Evolutionary conservation across 306 rosid genomes (phyloP), one percentile per base, ranked within the genome.

Genomic region (Prunus davidiana): DNA sequence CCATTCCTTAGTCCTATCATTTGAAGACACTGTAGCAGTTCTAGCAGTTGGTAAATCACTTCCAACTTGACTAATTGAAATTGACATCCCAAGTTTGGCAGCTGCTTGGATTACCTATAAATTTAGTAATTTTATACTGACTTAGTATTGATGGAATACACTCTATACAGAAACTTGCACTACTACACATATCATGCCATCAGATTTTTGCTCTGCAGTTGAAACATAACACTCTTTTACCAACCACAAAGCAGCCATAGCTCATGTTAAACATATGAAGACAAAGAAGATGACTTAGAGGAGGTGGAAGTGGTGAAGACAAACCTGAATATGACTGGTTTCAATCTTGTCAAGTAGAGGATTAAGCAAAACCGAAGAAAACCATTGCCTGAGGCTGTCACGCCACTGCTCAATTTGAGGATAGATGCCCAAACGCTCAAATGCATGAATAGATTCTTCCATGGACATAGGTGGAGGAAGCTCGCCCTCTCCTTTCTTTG

Each of bases 331-430:
- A 82, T 95, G 96, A 82, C 96, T 95, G 64, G 85, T 95, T 76
- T 95, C 92, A 8, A 89, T 88, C 92, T 95, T 92, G 79, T 78
- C 76, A 67, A 89, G 81, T 72, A 95, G 87, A 55, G 97, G 96
- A 77, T 85, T 89, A 54, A 95, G 92, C 90, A 95, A 71, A 76
- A 87, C 86, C 0, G 88, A 84, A 78, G 97, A 92, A 80, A 95
- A 88, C 98, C 96, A 92, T 71, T 92, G 97, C 83, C 97, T 90
- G 64, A 95, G 96, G 77, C 13, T 79, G 74, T 95, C 98, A 57
- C 91, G 93, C 98, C 98, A 95, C 81, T 85, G 92, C 84, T 95
- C 97, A 75, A 95, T 95, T 82, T 89, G 93, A 74, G 97, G 97
- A 88, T 92, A 92, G 78, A 95, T 80, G 28, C 97, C 96, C 78